Evolutionary conservation across 352 stramenopile species (phyloP).

Genomic region (Pythium aphanidermatum): DNA sequence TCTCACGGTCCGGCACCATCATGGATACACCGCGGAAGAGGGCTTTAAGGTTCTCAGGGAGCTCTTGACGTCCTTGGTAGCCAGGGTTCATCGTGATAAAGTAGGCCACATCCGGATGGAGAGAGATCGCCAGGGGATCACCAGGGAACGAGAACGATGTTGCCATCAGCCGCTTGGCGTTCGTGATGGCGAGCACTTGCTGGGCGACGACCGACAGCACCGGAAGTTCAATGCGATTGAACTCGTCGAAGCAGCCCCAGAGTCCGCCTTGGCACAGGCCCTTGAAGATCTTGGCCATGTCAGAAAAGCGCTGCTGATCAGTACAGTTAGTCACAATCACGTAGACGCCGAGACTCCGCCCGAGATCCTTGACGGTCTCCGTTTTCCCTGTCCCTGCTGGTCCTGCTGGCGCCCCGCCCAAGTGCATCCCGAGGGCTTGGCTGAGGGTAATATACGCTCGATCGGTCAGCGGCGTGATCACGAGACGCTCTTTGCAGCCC

Average conservation of each 20-base stretch:
- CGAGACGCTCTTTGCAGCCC: constrained; percentile 86
- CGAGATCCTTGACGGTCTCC: constrained; percentile 89
- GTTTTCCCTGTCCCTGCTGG: constrained; percentile 90
- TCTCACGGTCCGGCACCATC: constrained; percentile 96
- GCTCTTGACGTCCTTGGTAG: constrained; percentile 88
- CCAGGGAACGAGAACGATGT: constrained; percentile 60
- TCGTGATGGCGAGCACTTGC: constrained; percentile 87
- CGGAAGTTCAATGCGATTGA: constrained; percentile 91
- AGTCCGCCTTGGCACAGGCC: constrained; percentile 88
- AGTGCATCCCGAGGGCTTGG: constrained; percentile 83
- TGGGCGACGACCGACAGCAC: constrained; percentile 91
- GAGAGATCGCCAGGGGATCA: constrained; percentile 44
- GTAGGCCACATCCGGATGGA: constrained; percentile 62
- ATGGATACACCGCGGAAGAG: constrained; percentile 94
- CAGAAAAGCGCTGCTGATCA: constrained; percentile 85
- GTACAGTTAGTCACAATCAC: constrained; percentile 93
- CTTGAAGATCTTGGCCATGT: constrained; percentile 93
- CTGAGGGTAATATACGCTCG: constrained; percentile 89
- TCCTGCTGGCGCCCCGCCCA: constrained; percentile 81
- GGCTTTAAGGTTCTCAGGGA: constrained; percentile 90
- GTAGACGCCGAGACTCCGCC: constrained; percentile 85
- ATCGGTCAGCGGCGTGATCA: constrained; percentile 90
- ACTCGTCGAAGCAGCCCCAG: constrained; percentile 91
- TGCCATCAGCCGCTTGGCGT: constrained; percentile 49
- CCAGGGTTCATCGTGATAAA: constrained; percentile 95